Base-by-base conservation (phyloP, 495 filamentous ascomycete species). In the Penicillium crystallinum region DNA sequence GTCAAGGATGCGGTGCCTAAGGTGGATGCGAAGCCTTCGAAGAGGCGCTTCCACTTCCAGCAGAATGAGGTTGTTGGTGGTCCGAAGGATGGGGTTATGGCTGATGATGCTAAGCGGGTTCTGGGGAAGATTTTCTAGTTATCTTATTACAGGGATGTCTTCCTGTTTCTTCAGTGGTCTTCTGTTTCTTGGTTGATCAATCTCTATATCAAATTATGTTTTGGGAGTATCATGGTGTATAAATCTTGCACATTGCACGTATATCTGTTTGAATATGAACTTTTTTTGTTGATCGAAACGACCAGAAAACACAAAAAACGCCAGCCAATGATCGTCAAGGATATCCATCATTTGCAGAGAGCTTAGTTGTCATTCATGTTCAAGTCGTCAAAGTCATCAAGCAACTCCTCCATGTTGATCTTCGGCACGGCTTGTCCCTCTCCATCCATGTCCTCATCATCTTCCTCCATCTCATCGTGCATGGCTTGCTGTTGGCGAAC, bases 361-460 rank as follows among this genome's bases (percentile, higher is more conserved):
- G 46, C 49, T 62, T 54, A 62, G 56, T 69, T 53, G 56, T 86
- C 85, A 30, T 81, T 64, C 48, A 50, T 50, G 37, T 50, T 50
- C 27, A 50, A 15, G 56, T 90, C 88, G 55, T 92, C 88, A 76
- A 95, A 91, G 68, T 93, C 90, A 71, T 95, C 90, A 54, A 95
- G 77, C 58, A 95, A 62, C 67, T 95, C 88, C 22, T 93, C 83
- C 83, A 95, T 83, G 62, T 81, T 77, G 61, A 95, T 85, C 67
- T 85, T 76, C 9, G 90, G 90, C 25, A 77, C 79, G 19, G 36
- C 37, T 2, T 49, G 17, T 10, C 83, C 87, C 25, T 84, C 86
- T n/a, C 84, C 87, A 22, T 79, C 87, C 44, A 80, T 71, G 18
- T 71, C 75, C 15, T 73, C 73, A 23, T 72, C 79, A 23, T 78